Evolutionary conservation across 306 rosid species (phyloP).

Genomic region (Acacia confusa): DNA sequence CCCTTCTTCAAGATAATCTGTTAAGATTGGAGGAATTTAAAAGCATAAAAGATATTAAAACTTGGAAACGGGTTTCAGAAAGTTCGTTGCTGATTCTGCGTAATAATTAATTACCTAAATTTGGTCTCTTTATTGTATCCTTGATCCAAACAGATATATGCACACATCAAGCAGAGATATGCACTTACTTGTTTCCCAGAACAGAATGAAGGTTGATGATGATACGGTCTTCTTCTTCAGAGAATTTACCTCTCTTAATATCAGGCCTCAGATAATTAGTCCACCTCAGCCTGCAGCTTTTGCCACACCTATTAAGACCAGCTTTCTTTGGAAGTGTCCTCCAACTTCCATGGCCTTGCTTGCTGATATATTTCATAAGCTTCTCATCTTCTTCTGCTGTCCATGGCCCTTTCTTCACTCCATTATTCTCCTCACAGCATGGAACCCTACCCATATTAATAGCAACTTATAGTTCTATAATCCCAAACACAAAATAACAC

Average conservation of each 20-base stretch:
- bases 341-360: slow-evolving; percentile 84
- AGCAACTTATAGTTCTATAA: neutral
- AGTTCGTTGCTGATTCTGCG: neutral
- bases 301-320: slow-evolving; percentile 87
- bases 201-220: slow-evolving; percentile 82
- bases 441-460: slow-evolving; percentile 75
- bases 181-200: slow-evolving; percentile 75
- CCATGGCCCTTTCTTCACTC: slow-evolving; percentile 96
- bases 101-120: neutral
- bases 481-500: slow-evolving; percentile 6
- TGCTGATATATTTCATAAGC: slow-evolving; percentile 53
- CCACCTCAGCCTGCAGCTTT: slow-evolving; percentile 92
- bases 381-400: slow-evolving; percentile 84
- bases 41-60: neutral
- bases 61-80: neutral
- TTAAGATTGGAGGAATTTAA: neutral
- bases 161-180: neutral
- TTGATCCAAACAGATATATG: neutral
- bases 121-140: neutral
- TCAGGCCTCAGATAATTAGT: slow-evolving; percentile 85
- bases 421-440: slow-evolving; percentile 56
- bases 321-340: slow-evolving; percentile 77
- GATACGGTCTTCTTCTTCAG: slow-evolving; percentile 61
- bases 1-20: neutral
- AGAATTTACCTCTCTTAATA: slow-evolving; percentile 86